Evolutionary conservation across 1,284 basidiomycete genomes (phyloP), one percentile per base, ranked within the genome.

Genomic region (Wolfiporia cocos): DNA sequence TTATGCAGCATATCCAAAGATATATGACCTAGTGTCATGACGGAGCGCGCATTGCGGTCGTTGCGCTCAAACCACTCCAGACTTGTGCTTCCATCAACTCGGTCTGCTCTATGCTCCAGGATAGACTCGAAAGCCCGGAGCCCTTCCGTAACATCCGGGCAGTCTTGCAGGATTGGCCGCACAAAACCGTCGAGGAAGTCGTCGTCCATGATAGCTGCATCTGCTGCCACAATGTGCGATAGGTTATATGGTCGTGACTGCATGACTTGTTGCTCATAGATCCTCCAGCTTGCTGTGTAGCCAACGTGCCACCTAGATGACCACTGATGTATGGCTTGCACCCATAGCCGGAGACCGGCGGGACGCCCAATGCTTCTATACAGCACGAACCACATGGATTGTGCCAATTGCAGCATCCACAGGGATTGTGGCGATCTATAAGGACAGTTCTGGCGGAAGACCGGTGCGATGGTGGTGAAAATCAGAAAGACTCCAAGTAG

Each of bases 181-280:
- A 52, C 46, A 31, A 49, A 42, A 1, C 30, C 38, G 15, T 41
- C 41, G 24, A 52, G 37, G 37, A 52, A 52, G 18, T 46, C 34
- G 24, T 52, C 48, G 37, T 52, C 50, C 46, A 52, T 48, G 33
- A 52, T 49, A 26, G 42, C 44, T 32, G 43, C 46, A 38, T 52
- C 50, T n/a, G 50, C 50, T 12, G 39, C 46, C 12, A 46, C 48
- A 4, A 52, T n/a, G n/a, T n/a, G n/a, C n/a, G n/a, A n/a, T n/a
- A n/a, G n/a, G n/a, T n/a, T n/a, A n/a, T n/a, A n/a, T n/a, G n/a
- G 41, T 29, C 43, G 48, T 9, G 34, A 6, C 10, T 20, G 34
- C 34, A 20, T 36, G 7, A 5, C 21, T 5, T 21, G 18, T 15
- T 6, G 17, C 7, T 18, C 22, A 5, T 21, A 15, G 5, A 20